Conservation (phyloP, 495 filamentous ascomycete genomes). For the Daldinia concentrica region DNA sequence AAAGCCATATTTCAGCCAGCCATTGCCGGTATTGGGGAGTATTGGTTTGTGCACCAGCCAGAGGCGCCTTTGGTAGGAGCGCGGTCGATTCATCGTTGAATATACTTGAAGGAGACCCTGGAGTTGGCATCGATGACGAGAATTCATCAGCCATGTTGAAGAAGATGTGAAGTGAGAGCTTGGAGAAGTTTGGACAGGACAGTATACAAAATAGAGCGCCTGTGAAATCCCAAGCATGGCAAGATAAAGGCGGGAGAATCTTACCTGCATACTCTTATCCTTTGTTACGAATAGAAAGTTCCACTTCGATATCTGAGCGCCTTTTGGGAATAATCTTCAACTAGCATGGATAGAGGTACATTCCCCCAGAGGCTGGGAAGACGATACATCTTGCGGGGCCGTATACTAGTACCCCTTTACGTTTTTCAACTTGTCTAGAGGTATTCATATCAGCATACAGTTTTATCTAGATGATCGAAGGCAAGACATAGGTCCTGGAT, state of each 20-base stretch:
- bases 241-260: slow-evolving; percentile 2
- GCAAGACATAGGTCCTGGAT: neutral
- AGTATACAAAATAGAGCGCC: neutral
- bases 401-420: neutral
- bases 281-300: neutral
- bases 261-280: slow-evolving; percentile 9
- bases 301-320: slow-evolving; percentile 13
- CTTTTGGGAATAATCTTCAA: neutral
- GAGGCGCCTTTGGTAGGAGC: slow-evolving; percentile 57
- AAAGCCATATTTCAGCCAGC: slow-evolving; percentile 71
- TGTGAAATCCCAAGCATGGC: neutral
- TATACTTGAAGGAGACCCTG: slow-evolving; percentile 17
- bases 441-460: neutral
- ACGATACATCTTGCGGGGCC: neutral
- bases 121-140: slow-evolving; percentile 13
- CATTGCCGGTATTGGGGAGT: slow-evolving; percentile 42
- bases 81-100: slow-evolving; percentile 55
- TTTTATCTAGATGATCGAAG: neutral
- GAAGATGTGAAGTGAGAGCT: neutral
- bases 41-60: neutral
- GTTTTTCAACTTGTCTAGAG: neutral
- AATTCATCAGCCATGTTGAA: slow-evolving; percentile 23
- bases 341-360: neutral
- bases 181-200: neutral
- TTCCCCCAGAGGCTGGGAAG: neutral